A percentile compares a stretch with the other conserved stretches of the same genome.
Evolutionary conservation across 257 asterid genomes (phyloP).

Genomic region (Anisodus acutangulus): DNA sequence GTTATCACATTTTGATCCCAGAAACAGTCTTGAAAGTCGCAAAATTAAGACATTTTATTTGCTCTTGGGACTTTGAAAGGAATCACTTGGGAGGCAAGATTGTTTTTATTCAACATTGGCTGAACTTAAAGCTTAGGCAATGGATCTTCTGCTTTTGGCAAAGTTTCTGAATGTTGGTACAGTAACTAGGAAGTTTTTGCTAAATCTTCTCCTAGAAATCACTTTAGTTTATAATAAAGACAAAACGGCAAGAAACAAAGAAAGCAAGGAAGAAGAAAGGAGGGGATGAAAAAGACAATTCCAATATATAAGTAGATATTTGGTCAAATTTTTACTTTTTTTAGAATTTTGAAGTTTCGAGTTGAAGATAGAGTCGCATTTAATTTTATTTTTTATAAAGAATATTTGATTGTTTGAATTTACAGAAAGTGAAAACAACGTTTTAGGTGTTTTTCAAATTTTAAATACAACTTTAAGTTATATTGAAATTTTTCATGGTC

Average conservation of each 20-base stretch:
- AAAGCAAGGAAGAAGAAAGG: too few species aligned
- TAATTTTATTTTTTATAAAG: too few species aligned
- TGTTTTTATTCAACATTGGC: neutral
- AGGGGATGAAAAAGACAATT: neutral
- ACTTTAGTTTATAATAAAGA: neutral
- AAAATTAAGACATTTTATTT: neutral
- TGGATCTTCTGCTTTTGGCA: constrained; percentile 28
- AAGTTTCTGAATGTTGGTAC: neutral
- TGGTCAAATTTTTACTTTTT: too few species aligned
- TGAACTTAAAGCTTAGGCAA: neutral
- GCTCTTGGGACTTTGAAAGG: constrained; percentile 11
- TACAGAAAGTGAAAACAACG: too few species aligned
- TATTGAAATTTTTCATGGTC: too few species aligned
- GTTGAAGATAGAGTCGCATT: too few species aligned
- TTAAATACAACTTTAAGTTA: too few species aligned
- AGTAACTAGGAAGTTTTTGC: constrained; percentile 18
- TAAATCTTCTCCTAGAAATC: neutral
- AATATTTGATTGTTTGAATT: too few species aligned
- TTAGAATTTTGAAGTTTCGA: too few species aligned
- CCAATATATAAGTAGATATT: neutral
- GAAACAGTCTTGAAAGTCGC: neutral
- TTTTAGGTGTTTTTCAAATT: too few species aligned
- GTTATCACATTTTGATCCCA: neutral
- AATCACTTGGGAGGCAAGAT: constrained; percentile 7
- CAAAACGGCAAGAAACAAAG: neutral